Conservation (phyloP, 2,329 filamentous ascomycete genomes). For the Pestalotiopsis sp. region DNA sequence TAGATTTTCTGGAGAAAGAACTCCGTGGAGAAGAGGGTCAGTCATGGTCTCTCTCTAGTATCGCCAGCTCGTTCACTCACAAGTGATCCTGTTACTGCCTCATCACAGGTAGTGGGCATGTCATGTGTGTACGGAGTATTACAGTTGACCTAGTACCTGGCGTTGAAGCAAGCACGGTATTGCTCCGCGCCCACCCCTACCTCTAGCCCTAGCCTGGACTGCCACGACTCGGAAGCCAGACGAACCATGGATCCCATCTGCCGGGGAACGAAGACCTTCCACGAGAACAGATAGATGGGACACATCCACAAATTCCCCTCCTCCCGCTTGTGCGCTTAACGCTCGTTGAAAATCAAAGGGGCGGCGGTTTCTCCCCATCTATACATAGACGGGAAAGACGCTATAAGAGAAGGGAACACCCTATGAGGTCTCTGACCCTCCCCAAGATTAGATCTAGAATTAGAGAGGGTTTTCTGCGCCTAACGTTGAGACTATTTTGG, state of each 20-base stretch:
- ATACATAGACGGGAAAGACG: conserved; percentile 11
- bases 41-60: neutral
- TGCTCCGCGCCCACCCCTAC: neutral
- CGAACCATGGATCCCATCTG: neutral
- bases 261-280: conserved; percentile 7
- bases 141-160: too few relatives aligned
- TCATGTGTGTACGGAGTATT: too few relatives aligned
- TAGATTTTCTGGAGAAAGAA: neutral
- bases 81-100: neutral
- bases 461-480: neutral
- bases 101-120: neutral
- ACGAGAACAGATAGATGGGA: conserved; percentile 19
- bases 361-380: conserved; percentile 10
- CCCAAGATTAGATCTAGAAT: neutral
- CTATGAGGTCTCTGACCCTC: neutral
- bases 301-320: neutral
- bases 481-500: conserved; percentile 10
- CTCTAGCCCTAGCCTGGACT: neutral
- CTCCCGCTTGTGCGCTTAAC: conserved; percentile 30
- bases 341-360: conserved; percentile 29
- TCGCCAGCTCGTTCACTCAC: neutral
- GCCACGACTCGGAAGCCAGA: neutral
- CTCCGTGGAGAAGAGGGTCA: neutral
- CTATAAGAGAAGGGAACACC: conserved; percentile 5
- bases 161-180: conserved; percentile 18